Conservation (phyloP, 2,329 filamentous ascomycete genomes). For the Atkinsonella texensis region DNA sequence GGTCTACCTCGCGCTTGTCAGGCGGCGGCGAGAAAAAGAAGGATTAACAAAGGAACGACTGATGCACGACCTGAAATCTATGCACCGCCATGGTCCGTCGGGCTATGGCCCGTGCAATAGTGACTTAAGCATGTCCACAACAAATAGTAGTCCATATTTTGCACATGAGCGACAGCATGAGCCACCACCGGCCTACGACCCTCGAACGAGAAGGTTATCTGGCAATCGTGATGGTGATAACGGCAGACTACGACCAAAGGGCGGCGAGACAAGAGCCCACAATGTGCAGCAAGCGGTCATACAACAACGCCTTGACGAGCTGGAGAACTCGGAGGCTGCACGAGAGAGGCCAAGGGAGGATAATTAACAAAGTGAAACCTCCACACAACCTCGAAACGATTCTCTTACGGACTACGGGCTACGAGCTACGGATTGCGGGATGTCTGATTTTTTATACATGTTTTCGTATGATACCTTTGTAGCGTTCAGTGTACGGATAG, state of each 20-base stretch:
- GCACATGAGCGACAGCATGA: constrained; percentile 7
- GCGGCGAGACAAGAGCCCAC: constrained; percentile 20
- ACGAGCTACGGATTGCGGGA: neutral
- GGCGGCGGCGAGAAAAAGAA: constrained; percentile 11
- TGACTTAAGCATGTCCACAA: constrained; percentile 2
- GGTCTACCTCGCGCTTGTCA: constrained; percentile 15
- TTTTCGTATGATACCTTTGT: constrained; percentile 4
- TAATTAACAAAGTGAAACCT: neutral
- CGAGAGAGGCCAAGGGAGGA: neutral
- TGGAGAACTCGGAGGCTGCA: constrained; percentile 12
- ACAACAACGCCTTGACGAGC: constrained; percentile 22
- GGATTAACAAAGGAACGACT: constrained; percentile 8
- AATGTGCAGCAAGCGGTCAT: constrained; percentile 23
- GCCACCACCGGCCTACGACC: constrained; percentile 22
- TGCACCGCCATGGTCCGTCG: constrained; percentile 1
- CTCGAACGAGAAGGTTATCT: constrained; percentile 13
- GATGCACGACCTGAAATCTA: constrained; percentile 6
- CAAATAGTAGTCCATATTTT: neutral
- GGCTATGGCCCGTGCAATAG: neutral
- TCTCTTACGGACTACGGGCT: no score
- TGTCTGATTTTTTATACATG: neutral
- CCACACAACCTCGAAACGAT: neutral
- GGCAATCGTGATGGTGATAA: constrained; percentile 12
- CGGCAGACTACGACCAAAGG: constrained; percentile 9
- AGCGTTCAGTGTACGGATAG: constrained; percentile 1